Evolutionary conservation across 345 rosid species (phyloP), one percentile per base, ranked within the genome.

Genomic region (Abelmoschus esculentus): DNA sequence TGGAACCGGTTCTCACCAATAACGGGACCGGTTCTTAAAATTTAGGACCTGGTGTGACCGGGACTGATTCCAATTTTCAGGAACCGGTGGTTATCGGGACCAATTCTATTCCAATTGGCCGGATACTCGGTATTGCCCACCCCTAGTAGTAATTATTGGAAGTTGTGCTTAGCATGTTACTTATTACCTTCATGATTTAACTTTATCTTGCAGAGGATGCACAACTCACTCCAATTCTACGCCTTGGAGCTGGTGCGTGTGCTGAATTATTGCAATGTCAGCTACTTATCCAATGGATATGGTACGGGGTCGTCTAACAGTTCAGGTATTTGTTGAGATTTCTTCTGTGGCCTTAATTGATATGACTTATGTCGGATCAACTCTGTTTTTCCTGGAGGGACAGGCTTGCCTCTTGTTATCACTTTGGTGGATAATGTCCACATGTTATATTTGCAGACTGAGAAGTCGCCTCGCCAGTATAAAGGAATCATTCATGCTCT

Each of bases 251-350:
- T 78, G 96, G 97, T 72, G 96, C 97, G 42, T 82, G 86, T 82
- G 97, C 97, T 75, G 97, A 74, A 87, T 91, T 53, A 91, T 91
- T 71, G 97, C 96, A 75, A 91, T 91, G 97, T 89, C 97, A 34
- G 93, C 96, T 3, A 89, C 96, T 63, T 91, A 91, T 75, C 96
- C 97, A 2, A 85, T 91, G 93, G 97, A 89, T 72, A 59, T 91
- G 93, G 96, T 91, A 55, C 89, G 93, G 34, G 97, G 97, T 46
- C 88, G 97, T 70, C 77, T 91, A 71, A 91, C 97, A 22, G 97
- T 91, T 31, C 97, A 91, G 96, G 97, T 91, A 83, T 50, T 54
- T 31, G 69, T 67, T 67, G 26, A 17, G n/a, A 44, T 40, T 46
- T 57, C 40, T 64, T 46, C 28, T 22, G 57, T 17, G 57, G 34